Evolutionary conservation across 164 flowering plant species (phyloP), one percentile per base, ranked within the genome.

Genomic region (Dillenia suffruticosa): DNA sequence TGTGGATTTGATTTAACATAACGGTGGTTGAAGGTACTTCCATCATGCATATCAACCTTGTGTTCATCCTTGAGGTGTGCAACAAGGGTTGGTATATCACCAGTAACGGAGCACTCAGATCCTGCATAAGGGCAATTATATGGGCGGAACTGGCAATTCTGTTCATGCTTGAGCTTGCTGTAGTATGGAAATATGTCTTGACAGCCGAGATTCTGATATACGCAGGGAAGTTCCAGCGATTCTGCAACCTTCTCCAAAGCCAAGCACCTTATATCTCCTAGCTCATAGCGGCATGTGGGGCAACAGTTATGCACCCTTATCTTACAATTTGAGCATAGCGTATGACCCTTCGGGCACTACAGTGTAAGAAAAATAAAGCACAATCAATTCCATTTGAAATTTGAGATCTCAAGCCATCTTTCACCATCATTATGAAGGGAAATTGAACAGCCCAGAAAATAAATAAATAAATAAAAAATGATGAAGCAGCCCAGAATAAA

Each of bases 261-360:
- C 63, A 82, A 64, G 56, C 86, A 82, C 66, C 86, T 72, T 58
- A 82, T 82, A 65, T 82, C 68, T 24, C 85, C 85, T n/a, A 82
- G 79, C 54, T 82, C 86, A 15, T 66, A 54, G 14, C 81, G 76
- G 56, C 86, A 82, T 49, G 78, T 79, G 16, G 83, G 86, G 65
- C 86, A 82, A 40, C 80, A 61, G 58, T 79, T 82, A 63, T 79
- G 83, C 57, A 76, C 80, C 56, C 74, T 76, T 15, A 51, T 52
- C 69, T 76, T 82, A 74, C 86, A 82, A 65, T 65, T 62, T 50
- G 82, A 71, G 70, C 83, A 82, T 26, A 82, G 53, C 17, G 82
- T 82, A 63, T 82, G 86, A 57, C 86, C 83, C 72, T 82, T 82
- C 56, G 78, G 82, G 59, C 86, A 82, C 86, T 82, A 67, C 67